Conservation (phyloP, 129 eudicot genomes). For the Pseudognaphalium luteoalbum region DNA sequence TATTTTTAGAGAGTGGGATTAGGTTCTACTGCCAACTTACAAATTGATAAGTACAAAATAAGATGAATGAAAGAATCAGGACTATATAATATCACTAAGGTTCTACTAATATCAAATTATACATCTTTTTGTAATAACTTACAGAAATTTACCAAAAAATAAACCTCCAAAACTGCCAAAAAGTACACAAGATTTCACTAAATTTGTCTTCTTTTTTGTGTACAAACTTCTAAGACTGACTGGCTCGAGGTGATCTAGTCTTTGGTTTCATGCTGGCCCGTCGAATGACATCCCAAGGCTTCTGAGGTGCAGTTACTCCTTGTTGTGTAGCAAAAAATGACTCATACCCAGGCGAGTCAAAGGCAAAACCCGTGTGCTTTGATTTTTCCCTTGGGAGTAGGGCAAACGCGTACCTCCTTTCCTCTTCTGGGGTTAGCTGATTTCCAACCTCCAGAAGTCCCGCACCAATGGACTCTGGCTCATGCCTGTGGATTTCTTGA, state of each 20-base stretch:
- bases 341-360: constrained; percentile 97
- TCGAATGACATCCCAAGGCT: constrained; percentile 95
- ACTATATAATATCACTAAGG: constrained; percentile 27
- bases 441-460: constrained; percentile 65
- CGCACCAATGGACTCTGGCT: constrained; percentile 62
- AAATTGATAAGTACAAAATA: not conserved
- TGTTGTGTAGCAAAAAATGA: constrained; percentile 94
- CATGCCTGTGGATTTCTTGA: constrained; percentile 87
- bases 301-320: constrained; percentile 82
- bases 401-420: constrained; percentile 77
- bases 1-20: not conserved
- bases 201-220: constrained; percentile 18
- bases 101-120: constrained; percentile 33
- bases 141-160: constrained; percentile 26
- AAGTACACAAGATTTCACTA: constrained; percentile 22
- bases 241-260: constrained; percentile 44
- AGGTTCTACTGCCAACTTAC: constrained; percentile 22
- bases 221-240: constrained; percentile 37
- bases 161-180: constrained; percentile 27
- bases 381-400: constrained; percentile 84
- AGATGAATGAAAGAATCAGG: constrained; percentile 34
- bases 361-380: constrained; percentile 94
- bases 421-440: constrained; percentile 79
- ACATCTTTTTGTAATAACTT: constrained; percentile 28
- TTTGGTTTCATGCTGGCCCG: constrained; percentile 82